A percentile compares a stretch with the other conserved stretches of the same genome.
Conservation (phyloP, 768 basidiomycete genomes). For the Termitomyces sp. region DNA sequence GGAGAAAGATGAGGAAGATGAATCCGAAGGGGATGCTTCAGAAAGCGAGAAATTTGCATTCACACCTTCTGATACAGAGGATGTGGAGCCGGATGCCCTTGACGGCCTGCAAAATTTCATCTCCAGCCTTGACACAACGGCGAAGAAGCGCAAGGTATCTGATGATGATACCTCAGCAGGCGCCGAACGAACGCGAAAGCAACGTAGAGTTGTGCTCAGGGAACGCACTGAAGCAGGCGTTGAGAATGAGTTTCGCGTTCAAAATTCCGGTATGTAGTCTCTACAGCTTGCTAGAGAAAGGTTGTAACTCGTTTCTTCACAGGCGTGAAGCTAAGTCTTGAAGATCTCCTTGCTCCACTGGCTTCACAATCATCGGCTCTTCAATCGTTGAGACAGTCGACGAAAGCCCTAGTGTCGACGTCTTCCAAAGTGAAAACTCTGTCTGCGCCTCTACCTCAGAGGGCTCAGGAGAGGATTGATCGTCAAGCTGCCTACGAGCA, state of each 20-base stretch:
- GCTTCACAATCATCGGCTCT: constrained; percentile 55
- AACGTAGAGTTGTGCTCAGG: constrained; percentile 49
- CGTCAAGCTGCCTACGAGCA: constrained; percentile 93
- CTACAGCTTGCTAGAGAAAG: not conserved
- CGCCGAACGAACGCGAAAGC: constrained; percentile 34
- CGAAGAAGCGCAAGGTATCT: constrained; percentile 67
- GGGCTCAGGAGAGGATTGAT: constrained; percentile 85
- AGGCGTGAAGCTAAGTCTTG: constrained; percentile 59
- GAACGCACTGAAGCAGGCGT: constrained; percentile 76
- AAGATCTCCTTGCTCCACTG: constrained; percentile 74
- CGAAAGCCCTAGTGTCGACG: constrained; percentile 52
- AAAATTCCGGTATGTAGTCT: constrained; percentile 36
- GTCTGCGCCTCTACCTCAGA: constrained; percentile 78
- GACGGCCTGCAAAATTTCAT: constrained; percentile 71
- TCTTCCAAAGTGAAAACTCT: constrained; percentile 56
- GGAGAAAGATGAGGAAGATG: constrained; percentile 31
- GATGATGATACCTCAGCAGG: constrained; percentile 21
- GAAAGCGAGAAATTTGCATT: constrained; percentile 41
- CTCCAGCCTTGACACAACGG: constrained; percentile 50
- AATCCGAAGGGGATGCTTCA: constrained; percentile 28
- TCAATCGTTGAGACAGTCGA: constrained; percentile 62
- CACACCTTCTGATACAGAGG: constrained; percentile 44
- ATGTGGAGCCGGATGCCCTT: constrained; percentile 50
- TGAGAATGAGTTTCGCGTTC: constrained; percentile 75
- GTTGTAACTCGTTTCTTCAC: not conserved